Conservation (phyloP, 495 filamentous ascomycete genomes). For the Penicillium paradoxum region DNA sequence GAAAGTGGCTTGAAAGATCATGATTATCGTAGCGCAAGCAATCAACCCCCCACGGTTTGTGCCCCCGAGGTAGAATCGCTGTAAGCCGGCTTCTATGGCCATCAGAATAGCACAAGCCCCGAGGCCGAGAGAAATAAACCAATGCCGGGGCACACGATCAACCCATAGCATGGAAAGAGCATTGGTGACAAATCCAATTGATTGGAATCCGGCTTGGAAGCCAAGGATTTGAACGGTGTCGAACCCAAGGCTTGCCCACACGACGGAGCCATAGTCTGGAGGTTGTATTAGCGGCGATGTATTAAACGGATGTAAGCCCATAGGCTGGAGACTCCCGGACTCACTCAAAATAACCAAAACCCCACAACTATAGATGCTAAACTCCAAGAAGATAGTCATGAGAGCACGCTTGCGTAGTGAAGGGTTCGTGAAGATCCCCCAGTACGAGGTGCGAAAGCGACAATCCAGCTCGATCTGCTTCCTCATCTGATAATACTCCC, state of each 20-base stretch:
- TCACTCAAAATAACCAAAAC: constrained; percentile 4
- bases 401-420: not conserved
- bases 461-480: constrained; percentile 1
- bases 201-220: constrained; percentile 4
- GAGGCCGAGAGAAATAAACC: constrained; percentile 1
- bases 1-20: not conserved
- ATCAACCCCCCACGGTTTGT: not conserved
- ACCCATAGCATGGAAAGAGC: not conserved
- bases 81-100: not conserved
- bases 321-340: not conserved
- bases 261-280: constrained; percentile 5
- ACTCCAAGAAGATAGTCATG: not conserved
- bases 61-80: not conserved
- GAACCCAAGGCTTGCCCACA: constrained; percentile 5
- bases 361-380: not conserved
- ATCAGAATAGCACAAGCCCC: not conserved
- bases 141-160: not conserved
- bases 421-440: not conserved
- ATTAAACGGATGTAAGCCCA: not conserved
- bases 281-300: not conserved
- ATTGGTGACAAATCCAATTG: not conserved
- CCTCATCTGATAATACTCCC: constrained; percentile 10
- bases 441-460: not conserved
- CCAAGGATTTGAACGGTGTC: not conserved
- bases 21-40: not conserved